A percentile compares a stretch with the other conserved stretches of the same genome.
Evolutionary conservation across 331 rosid species (phyloP).

Genomic region (Quercus tomentella): DNA sequence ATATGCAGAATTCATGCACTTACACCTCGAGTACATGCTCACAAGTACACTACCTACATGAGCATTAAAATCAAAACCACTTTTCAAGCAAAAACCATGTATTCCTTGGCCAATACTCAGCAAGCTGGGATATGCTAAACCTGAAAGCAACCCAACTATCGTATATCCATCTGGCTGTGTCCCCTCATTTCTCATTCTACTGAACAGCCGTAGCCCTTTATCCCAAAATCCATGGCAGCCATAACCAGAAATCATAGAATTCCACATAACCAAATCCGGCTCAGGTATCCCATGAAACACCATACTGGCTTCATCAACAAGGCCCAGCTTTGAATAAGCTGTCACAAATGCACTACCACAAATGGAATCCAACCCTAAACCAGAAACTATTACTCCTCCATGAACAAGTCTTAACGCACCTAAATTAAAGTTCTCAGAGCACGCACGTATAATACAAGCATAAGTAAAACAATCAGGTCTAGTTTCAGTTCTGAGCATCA

Average conservation of each 20-base stretch:
- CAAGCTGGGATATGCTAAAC: conserved; percentile 47
- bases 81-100: conserved; percentile 60
- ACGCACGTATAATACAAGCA: conserved; percentile 67
- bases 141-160: conserved; percentile 61
- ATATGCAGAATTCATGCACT: conserved; percentile 56
- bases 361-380: conserved; percentile 56
- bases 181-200: conserved; percentile 48
- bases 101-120: conserved; percentile 55
- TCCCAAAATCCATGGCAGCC: conserved; percentile 57
- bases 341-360: conserved; percentile 82
- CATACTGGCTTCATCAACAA: conserved; percentile 55
- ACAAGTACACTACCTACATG: conserved; percentile 69
- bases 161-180: conserved; percentile 66
- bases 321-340: conserved; percentile 73
- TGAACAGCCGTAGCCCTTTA: conserved; percentile 49
- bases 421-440: conserved; percentile 52
- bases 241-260: conserved; percentile 70
- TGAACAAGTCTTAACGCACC: conserved; percentile 54
- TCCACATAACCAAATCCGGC: conserved; percentile 81
- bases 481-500: conserved; percentile 47
- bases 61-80: conserved; percentile 49
- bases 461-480: conserved; percentile 64
- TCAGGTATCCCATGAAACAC: conserved; percentile 51
- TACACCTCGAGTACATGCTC: conserved; percentile 77
- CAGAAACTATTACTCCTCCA: conserved; percentile 50